Evolutionary conservation across 129 eudicot species (phyloP), one percentile per base, ranked within the genome.

Genomic region (Gnaphalium uliginosum): DNA sequence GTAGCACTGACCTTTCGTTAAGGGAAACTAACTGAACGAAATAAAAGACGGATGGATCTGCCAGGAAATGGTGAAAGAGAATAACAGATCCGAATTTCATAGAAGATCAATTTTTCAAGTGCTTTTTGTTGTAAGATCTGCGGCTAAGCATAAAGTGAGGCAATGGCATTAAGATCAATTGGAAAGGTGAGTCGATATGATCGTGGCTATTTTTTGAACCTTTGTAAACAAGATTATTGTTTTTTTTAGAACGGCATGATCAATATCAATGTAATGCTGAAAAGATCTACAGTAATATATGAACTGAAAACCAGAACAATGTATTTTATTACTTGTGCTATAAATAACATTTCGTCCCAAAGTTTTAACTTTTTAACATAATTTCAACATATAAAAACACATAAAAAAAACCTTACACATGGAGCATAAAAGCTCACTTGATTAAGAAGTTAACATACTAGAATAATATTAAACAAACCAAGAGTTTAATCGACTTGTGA

Each of bases 401-500:
- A 46, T 5, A 46, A 2, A 2, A 13, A 13, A 43, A 43, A 43
- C 17, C 17, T 43, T 13, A 46, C n/a, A 46, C 14, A 66, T 29
- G 69, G 74, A 72, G 74, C 69, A 9, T 27, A 50, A 6, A 61
- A 41, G 82, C 82, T 71, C 82, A 63, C 78, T 71, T 71, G 30
- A 79, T 79, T 64, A 54, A 70, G 11, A 54, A 14, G 18, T 46
- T 46, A 46, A 13, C 53, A 46, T 46, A 13, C 72, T 46, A 6
- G 19, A 18, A 22, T 1, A 18, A 46, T 29, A 24, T 7, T 11
- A 26, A 51, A 66, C 41, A 22, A 76, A 37, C 27, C 60, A 39
- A 54, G n/a, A 61, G 27, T 41, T 8, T 21, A 22, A 19, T 56
- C 2, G 25, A 56, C n/a, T 46, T n/a, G 0, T 29, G 54, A 46